phyloP scores from a whole-genome alignment of 139 green algal genomes.

The Coelastrella sp. region DNA sequence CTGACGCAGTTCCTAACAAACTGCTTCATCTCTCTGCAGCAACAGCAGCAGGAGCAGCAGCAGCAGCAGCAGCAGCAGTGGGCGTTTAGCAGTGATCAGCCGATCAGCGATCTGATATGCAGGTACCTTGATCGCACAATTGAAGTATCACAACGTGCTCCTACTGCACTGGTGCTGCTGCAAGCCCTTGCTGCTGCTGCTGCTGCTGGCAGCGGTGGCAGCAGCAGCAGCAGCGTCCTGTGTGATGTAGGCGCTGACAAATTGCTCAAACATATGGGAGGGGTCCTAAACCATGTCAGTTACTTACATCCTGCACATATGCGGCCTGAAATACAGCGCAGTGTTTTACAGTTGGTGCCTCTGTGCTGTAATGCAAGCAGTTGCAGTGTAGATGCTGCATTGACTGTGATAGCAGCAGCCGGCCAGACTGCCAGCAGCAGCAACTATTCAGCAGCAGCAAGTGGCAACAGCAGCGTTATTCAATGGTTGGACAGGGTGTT shows the following conservation, averaged over 20 bases:
- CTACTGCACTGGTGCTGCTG: conserved; percentile 30
- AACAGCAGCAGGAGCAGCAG: conserved; percentile 39
- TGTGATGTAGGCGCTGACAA: not conserved
- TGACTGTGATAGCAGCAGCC: not conserved
- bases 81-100: not conserved
- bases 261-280: not conserved
- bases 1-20: not conserved
- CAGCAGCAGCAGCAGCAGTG: conserved; percentile 35
- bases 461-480: not conserved
- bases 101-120: not conserved
- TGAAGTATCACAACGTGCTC: conserved; percentile 7
- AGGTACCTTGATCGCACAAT: not conserved
- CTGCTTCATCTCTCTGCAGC: not conserved
- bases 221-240: not conserved
- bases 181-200: conserved; percentile 6
- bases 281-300: not conserved
- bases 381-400: not conserved
- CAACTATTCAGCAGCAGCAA: not conserved
- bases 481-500: no score
- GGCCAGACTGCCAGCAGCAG: not conserved
- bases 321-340: not conserved
- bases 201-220: not conserved
- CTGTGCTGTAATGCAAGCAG: not conserved
- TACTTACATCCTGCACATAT: not conserved
- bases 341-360: not conserved